Conservation (phyloP, 2,329 filamentous ascomycete genomes). For the Xylariaceae sp. region DNA sequence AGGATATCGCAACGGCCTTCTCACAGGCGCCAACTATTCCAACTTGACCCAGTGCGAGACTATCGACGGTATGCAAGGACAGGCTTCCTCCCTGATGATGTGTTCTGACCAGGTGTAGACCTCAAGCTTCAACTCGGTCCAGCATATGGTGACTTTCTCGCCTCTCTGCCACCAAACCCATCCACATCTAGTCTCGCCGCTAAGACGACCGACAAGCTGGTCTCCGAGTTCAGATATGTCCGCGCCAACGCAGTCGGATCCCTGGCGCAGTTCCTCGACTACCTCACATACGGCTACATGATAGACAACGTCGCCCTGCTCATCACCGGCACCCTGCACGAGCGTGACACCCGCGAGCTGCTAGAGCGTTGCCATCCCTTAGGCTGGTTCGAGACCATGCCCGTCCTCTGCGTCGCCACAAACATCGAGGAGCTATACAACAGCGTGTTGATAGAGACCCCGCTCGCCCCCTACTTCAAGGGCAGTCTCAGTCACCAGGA, state of each 20-base stretch:
- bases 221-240: conserved; percentile 94
- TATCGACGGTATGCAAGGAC: conserved; percentile 69
- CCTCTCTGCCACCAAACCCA: conserved; percentile 88
- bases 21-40: conserved; percentile 86
- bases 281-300: conserved; percentile 99
- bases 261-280: conserved; percentile 93
- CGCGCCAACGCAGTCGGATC: conserved; percentile 90
- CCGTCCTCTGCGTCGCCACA: conserved; percentile 92
- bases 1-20: conserved; percentile 89
- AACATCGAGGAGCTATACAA: conserved; percentile 99
- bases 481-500: conserved; percentile 93
- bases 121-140: conserved; percentile 96
- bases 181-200: conserved; percentile 92
- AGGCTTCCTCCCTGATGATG: neutral
- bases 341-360: conserved; percentile 92
- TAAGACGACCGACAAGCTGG: conserved; percentile 96
- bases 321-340: conserved; percentile 95
- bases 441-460: conserved; percentile 94
- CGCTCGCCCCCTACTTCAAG: conserved; percentile 95
- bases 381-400: conserved; percentile 99
- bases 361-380: conserved; percentile 94
- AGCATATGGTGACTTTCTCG: conserved; percentile 94
- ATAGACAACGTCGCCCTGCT: conserved; percentile 98
- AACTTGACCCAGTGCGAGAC: conserved; percentile 98
- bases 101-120: conserved; percentile 51